Conservation (phyloP, 2,329 filamentous ascomycete genomes). For the Polychaeton citri region DNA sequence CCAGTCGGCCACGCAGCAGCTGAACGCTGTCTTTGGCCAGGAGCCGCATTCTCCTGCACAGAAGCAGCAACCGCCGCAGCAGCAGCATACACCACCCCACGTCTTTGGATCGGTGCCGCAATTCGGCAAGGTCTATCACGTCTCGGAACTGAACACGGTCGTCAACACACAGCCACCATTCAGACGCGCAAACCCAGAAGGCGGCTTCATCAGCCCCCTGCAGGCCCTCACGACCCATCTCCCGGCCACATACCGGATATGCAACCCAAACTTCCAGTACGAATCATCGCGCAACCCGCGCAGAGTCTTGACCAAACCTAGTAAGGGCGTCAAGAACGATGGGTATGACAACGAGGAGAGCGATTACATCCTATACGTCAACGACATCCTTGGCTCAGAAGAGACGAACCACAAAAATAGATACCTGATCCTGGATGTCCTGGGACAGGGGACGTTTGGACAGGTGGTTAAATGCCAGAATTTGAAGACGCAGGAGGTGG, state of each 20-base stretch:
- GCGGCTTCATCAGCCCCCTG: constrained; percentile 92
- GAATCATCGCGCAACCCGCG: constrained; percentile 94
- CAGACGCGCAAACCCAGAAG: constrained; percentile 86
- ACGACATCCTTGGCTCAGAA: constrained; percentile 94
- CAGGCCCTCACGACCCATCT: constrained; percentile 91
- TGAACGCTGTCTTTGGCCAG: constrained; percentile 53
- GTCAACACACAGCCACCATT: constrained; percentile 82
- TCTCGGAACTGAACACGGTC: constrained; percentile 64
- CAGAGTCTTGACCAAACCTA: constrained; percentile 90
- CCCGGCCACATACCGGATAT: constrained; percentile 92
- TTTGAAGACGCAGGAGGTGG: constrained; percentile 93
- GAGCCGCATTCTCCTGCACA: constrained; percentile 32
- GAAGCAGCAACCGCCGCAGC: constrained; percentile 11
- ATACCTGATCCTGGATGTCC: constrained; percentile 90
- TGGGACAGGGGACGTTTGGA: constrained; percentile 94
- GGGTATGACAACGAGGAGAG: constrained; percentile 98
- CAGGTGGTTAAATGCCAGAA: constrained; percentile 99
- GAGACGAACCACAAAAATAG: constrained; percentile 98
- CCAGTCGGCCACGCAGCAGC: constrained; percentile 53
- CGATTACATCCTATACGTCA: constrained; percentile 98
- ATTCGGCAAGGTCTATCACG: constrained; percentile 64
- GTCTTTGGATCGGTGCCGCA: constrained; percentile 64
- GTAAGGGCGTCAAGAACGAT: constrained; percentile 97
- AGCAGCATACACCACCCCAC: constrained; percentile 27
- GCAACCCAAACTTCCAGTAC: constrained; percentile 96